A percentile compares a stretch with the other conserved stretches of the same genome.
Conservation (phyloP, 2,329 filamentous ascomycete genomes). For the Cladosporium sp. region DNA sequence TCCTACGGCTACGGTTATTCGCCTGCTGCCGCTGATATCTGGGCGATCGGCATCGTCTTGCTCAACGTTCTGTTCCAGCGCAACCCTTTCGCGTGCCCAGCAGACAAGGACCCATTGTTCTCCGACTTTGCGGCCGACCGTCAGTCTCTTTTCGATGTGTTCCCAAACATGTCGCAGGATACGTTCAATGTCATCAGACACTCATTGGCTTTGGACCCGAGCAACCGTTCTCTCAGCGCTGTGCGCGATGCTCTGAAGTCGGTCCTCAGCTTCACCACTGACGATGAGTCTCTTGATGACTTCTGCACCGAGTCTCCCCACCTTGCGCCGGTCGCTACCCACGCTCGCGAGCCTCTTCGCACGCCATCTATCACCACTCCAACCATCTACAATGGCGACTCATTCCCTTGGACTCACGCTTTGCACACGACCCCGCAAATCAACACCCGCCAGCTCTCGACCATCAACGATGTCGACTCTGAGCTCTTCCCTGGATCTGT, state of each 20-base stretch:
- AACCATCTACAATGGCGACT: slow-evolving; percentile 66
- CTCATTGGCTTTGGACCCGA: slow-evolving; percentile 86
- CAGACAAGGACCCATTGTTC: slow-evolving; percentile 86
- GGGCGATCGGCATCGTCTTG: slow-evolving; percentile 95
- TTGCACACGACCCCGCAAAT: slow-evolving; percentile 71
- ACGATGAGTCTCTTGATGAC: slow-evolving; percentile 86
- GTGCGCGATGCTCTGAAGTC: slow-evolving; percentile 74
- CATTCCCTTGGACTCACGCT: slow-evolving; percentile 94
- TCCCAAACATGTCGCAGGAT: slow-evolving; percentile 97
- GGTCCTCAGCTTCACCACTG: slow-evolving; percentile 86
- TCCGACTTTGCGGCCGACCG: slow-evolving; percentile 90
- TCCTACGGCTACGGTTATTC: slow-evolving; percentile 72
- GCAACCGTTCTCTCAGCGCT: slow-evolving; percentile 75
- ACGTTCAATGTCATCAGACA: slow-evolving; percentile 91
- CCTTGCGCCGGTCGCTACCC: slow-evolving; percentile 65
- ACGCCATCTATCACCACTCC: slow-evolving; percentile 94
- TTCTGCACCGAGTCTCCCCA: slow-evolving; percentile 79
- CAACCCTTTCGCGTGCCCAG: slow-evolving; percentile 91
- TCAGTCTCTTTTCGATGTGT: slow-evolving; percentile 95
- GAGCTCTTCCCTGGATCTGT: slow-evolving; percentile 81
- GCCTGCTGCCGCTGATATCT: slow-evolving; percentile 88
- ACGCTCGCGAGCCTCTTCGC: slow-evolving; percentile 90
- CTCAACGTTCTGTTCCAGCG: slow-evolving; percentile 95
- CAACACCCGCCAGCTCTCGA: slow-evolving; percentile 76
- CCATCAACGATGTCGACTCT: slow-evolving; percentile 76